Base-by-base conservation (phyloP, 2,329 filamentous ascomycete genomes). In the Verticillium nubilum region DNA sequence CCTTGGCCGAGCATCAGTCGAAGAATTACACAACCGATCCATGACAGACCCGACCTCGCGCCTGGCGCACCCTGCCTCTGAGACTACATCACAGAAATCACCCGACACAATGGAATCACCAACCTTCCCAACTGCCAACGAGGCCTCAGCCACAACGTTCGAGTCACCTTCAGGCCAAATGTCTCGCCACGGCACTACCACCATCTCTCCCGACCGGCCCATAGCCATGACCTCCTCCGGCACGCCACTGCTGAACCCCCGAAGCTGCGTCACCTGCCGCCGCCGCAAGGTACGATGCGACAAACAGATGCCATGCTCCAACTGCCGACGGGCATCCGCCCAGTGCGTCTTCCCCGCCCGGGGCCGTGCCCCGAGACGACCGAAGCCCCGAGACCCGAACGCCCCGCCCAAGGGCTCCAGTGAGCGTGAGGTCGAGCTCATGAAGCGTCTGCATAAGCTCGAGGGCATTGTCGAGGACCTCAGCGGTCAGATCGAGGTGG, bases 321-420 rank as follows among this genome's bases (percentile, higher is more conserved):
- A 92, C 71, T 92, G 89, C 71, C 83, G 83, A 50, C 84, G 87
- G 64, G 87, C 87, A 47, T 78, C 86, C 66, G 89, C 89, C 60
- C 83, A 88, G 65, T 92, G 89, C 71, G 76, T 91, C 55, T 92
- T 90, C 68, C 89, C 89, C 1, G 86, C 88, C 2, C 89, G 89
- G 0, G 89, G 89, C 10, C 82, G 89, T 59, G 88, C 89, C 5
- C 89, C 88, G 10, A 80, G 89, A 50, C 86, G 89, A 65, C 81
- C 83, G 61, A 81, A 87, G 19, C 78, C 81, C 29, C 89, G 88
- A 68, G 83, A 88, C 53, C 84, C 85, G 5, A 88, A 88, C 67
- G 85, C 84, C 57, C 75, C 79, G 23, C 73, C 78, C n/a, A 83
- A 83, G 66, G 82, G 78, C 58, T 82, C 83, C 59, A 86, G 80